These are phyloP conservation scores for Mimosa bimucronata DNA, from an alignment of 306 rosid genomes.

Conservation along the genomic window DNA sequence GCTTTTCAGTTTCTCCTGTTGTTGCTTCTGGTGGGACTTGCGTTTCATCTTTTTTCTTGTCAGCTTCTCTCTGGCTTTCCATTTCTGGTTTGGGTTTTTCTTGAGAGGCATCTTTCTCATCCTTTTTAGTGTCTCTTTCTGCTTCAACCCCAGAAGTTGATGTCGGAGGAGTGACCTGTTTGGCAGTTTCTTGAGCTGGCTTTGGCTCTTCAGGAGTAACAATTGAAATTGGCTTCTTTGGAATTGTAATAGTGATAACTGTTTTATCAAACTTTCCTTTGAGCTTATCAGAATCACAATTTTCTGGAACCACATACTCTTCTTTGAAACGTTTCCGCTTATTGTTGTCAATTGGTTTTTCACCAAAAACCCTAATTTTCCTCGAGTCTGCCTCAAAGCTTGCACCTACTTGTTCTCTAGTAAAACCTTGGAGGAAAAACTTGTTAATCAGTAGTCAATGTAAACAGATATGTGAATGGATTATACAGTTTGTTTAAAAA, in stretches of 20 bases:
- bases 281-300: background rate
- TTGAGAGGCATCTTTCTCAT: slow-evolving; percentile 18
- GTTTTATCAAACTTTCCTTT: slow-evolving; percentile 35
- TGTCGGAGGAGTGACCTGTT: slow-evolving; percentile 19
- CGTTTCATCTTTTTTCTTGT: background rate
- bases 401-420: background rate
- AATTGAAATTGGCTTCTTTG: slow-evolving; percentile 27
- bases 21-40: slow-evolving; percentile 9
- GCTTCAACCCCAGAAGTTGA: slow-evolving; percentile 2
- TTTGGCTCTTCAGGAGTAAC: background rate
- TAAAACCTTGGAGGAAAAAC: background rate
- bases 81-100: slow-evolving; percentile 18
- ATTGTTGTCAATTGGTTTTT: background rate
- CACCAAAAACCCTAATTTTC: background rate
- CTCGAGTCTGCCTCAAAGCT: background rate
- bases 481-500: no score
- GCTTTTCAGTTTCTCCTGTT: background rate
- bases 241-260: slow-evolving; percentile 35
- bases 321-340: background rate
- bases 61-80: slow-evolving; percentile 5
- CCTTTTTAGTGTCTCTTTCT: no score
- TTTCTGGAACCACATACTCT: background rate
- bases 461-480: background rate
- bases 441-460: background rate
- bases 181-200: slow-evolving; percentile 23